These are phyloP conservation scores for Venturia pyrina DNA, from an alignment of 2,329 filamentous ascomycete species.

Conservation along the genomic window DNA sequence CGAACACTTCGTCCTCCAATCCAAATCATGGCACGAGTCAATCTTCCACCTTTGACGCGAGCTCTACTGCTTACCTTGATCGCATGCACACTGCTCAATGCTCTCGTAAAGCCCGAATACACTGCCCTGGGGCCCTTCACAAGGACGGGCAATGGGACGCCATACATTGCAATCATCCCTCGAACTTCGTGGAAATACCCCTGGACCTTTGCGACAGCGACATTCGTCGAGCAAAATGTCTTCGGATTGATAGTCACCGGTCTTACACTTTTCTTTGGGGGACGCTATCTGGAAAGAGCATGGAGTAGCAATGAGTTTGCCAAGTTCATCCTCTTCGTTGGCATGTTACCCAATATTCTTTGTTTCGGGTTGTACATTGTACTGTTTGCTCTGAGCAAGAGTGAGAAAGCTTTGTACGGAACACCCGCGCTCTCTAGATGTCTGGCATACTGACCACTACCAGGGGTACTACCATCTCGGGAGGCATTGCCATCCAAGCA, in stretches of 20 bases:
- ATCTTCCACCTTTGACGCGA: constrained; percentile 85
- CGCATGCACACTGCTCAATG: constrained; percentile 72
- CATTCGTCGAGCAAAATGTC: constrained; percentile 86
- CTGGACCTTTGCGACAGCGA: constrained; percentile 82
- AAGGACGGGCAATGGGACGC: constrained; percentile 47
- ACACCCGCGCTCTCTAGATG: background rate
- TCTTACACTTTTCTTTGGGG: constrained; percentile 78
- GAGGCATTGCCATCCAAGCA: constrained; percentile 81
- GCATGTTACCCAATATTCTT: constrained; percentile 70
- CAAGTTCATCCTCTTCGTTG: constrained; percentile 73
- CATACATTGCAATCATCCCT: constrained; percentile 81
- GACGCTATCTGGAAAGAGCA: constrained; percentile 87
- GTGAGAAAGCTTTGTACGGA: constrained; percentile 59
- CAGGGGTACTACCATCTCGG: constrained; percentile 70
- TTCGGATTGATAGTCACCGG: constrained; percentile 72
- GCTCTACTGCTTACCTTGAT: constrained; percentile 65
- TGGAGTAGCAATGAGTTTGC: constrained; percentile 89
- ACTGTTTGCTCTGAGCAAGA: constrained; percentile 60
- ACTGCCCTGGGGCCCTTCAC: constrained; percentile 25
- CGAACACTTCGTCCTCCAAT: background rate
- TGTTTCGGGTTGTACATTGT: constrained; percentile 63
- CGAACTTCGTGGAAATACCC: constrained; percentile 77
- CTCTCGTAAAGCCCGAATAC: constrained; percentile 57
- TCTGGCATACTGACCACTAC: background rate
- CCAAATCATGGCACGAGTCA: constrained; percentile 49